phyloP scores from a whole-genome alignment of 495 filamentous ascomycete species.

The Podospora pseudopauciseta region DNA sequence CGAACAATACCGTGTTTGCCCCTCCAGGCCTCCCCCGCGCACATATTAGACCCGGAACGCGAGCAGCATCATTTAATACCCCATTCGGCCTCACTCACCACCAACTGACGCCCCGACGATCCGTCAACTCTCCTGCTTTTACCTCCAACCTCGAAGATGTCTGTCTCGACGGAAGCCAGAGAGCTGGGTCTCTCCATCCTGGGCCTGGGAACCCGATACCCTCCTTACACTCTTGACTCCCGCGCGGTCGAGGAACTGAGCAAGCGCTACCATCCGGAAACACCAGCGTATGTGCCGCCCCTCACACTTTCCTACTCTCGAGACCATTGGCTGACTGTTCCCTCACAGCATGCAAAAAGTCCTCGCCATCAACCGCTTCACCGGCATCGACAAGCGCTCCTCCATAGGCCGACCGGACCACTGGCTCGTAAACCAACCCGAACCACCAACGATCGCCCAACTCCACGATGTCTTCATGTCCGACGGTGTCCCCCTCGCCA shows the following conservation, averaged over 20 bases:
- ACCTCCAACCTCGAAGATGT: conserved; percentile 19
- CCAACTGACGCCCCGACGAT: conserved; percentile 17
- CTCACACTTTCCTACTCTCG: neutral
- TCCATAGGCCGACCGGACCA: conserved; percentile 56
- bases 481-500: conserved; percentile 56
- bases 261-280: conserved; percentile 47
- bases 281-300: conserved; percentile 42
- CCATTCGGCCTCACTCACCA: neutral
- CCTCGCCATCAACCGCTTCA: conserved; percentile 58
- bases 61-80: neutral
- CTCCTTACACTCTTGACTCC: conserved; percentile 43
- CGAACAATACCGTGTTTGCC: neutral
- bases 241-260: conserved; percentile 40
- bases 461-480: conserved; percentile 53
- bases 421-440: conserved; percentile 50
- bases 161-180: conserved; percentile 21
- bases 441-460: conserved; percentile 53
- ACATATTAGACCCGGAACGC: neutral
- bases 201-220: conserved; percentile 50
- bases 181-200: conserved; percentile 50
- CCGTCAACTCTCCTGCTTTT: neutral
- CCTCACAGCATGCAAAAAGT: conserved; percentile 52
- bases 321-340: neutral
- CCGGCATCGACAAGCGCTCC: conserved; percentile 60
- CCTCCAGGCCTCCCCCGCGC: neutral